phyloP scores from a whole-genome alignment of 352 stramenopile genomes.

The Globisporangium rhizosaccharum region DNA sequence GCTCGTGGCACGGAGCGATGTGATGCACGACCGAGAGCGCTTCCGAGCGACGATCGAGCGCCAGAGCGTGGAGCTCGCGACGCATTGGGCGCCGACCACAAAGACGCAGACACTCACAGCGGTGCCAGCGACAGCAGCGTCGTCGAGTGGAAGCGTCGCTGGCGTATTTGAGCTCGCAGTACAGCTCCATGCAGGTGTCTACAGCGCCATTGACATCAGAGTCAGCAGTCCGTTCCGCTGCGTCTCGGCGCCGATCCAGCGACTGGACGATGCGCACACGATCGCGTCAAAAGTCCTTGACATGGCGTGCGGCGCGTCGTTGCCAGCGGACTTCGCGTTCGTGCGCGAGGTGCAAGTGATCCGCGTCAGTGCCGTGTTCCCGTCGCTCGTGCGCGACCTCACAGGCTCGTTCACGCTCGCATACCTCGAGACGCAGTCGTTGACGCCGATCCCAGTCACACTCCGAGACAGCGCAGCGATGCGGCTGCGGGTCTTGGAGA shows the following conservation, averaged over 20 bases:
- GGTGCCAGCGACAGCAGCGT: neutral
- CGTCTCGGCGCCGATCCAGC: slow-evolving; percentile 3
- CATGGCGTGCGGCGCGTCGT: slow-evolving; percentile 5
- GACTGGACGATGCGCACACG: neutral
- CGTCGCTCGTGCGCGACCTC: slow-evolving; percentile 4
- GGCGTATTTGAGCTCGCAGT: slow-evolving; percentile 6
- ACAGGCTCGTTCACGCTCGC: slow-evolving; percentile 3
- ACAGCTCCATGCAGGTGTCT: slow-evolving; percentile 2
- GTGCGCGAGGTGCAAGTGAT: slow-evolving; percentile 8
- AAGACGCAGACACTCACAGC: slow-evolving; percentile 7
- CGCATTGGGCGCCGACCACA: neutral
- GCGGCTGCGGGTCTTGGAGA: slow-evolving; percentile 10
- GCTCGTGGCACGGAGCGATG: slow-evolving; percentile 1
- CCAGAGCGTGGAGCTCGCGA: slow-evolving; percentile 7
- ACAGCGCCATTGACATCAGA: slow-evolving; percentile 2
- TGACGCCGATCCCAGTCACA: neutral
- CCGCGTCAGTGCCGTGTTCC: slow-evolving; percentile 8
- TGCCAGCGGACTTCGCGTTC: neutral
- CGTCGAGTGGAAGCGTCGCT: slow-evolving; percentile 1
- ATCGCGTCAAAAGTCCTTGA: slow-evolving; percentile 5
- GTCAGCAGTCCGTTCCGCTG: slow-evolving; percentile 3
- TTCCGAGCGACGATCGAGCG: slow-evolving; percentile 9
- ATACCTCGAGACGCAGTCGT: neutral
- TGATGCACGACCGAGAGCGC: slow-evolving; percentile 3
- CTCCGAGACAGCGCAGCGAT: slow-evolving; percentile 7